Evolutionary conservation across 495 filamentous ascomycete species (phyloP), one percentile per base, ranked within the genome.

Genomic region (Aspergillus biplanus): DNA sequence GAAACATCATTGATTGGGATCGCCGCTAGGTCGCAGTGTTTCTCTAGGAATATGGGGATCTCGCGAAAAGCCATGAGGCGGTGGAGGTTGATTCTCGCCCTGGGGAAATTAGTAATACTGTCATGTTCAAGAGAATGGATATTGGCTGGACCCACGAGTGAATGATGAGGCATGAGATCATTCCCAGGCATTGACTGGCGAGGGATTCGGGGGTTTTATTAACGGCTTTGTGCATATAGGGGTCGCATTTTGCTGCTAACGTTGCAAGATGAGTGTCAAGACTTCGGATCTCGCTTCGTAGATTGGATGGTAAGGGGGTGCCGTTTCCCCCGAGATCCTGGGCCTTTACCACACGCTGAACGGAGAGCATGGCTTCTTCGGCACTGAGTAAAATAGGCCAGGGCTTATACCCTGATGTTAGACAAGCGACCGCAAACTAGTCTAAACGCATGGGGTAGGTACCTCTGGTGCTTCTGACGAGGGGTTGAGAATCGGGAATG

Each of bases 341-440:
- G 15, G 21, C 21, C 21, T 39, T 34, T 18, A n/a, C 62, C 12
- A 64, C 55, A 4, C 1, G 33, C 35, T 39, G 44, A 7, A 16
- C 33, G 13, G 37, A 37, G 48, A 59, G 33, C 21, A 64, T 56
- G 3, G 56, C 62, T 15, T 16, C 39, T 56, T 64, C 56, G 18
- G 62, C 62, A 16, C 59, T 48, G 32, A 56, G 21, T 2, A 64
- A 16, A 12, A 60, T 8, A 34, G 35, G 35, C 62, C 62, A 64
- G 3, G 56, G 56, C 62, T 64, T 8, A 37, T 27, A 27, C 21
- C 21, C 1, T 1, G 2, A 2, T 27, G 21, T 27, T 27, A 27
- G 21, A 27, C 21, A 2, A 27, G 21, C 21, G 21, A 27, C 21
- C 1, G 21, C 21, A 27, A 27, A 27, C 21, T 27, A 27, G 4